A percentile compares a stretch with the other conserved stretches of the same genome.
Conservation (phyloP, 805 yeast genomes). For the Wickerhamiella dianesei region DNA sequence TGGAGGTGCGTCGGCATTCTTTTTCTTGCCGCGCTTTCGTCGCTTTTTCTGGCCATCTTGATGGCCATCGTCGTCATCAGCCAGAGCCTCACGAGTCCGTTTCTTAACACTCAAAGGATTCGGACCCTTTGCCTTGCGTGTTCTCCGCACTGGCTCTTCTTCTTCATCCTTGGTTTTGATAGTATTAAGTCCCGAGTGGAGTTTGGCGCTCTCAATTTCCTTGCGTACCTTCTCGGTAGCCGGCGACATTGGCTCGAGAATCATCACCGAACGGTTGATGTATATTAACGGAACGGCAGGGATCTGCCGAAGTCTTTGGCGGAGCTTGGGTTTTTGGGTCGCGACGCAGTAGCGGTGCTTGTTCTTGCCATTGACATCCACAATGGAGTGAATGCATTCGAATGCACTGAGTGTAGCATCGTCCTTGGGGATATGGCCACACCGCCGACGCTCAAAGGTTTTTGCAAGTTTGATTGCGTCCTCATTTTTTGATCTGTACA, state of each 20-base stretch:
- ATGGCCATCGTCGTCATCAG: constrained; percentile 13
- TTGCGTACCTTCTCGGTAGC: constrained; percentile 43
- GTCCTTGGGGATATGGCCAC: constrained; percentile 47
- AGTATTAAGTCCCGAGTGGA: constrained; percentile 69
- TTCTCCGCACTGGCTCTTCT: constrained; percentile 12
- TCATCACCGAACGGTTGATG: constrained; percentile 84
- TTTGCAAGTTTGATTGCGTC: constrained; percentile 59
- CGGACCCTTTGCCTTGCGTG: constrained; percentile 51
- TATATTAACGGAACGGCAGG: constrained; percentile 88
- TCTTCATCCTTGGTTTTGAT: constrained; percentile 17
- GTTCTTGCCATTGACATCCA: constrained; percentile 31
- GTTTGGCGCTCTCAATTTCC: constrained; percentile 48
- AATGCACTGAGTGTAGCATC: constrained; percentile 34
- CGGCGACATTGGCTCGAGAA: constrained; percentile 82
- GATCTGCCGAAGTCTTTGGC: constrained; percentile 53
- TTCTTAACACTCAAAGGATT: constrained; percentile 85
- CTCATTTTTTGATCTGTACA: constrained; percentile 60
- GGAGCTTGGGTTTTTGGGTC: constrained; percentile 57
- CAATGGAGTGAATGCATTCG: constrained; percentile 59
- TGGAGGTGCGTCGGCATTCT: background rate
- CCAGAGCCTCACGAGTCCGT: constrained; percentile 31
- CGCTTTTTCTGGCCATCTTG: constrained; percentile 11
- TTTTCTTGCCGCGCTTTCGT: constrained; percentile 15
- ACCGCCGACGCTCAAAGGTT: constrained; percentile 76
- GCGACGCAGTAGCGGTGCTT: constrained; percentile 88